Evolutionary conservation across 2,329 filamentous ascomycete species (phyloP).

Genomic region (Davidsoniella virescens): DNA sequence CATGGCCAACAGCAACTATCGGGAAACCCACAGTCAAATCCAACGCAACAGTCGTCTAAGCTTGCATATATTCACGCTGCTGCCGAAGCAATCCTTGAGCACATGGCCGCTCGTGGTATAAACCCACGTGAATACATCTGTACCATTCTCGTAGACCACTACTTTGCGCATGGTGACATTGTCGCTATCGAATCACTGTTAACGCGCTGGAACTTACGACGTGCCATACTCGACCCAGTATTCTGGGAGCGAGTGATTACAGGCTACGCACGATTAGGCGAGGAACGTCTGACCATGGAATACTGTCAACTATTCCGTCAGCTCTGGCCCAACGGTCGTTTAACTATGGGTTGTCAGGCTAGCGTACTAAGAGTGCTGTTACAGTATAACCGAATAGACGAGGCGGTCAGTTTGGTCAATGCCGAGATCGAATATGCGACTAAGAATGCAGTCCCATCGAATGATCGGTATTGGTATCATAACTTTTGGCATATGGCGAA

Average conservation of each 20-base stretch:
- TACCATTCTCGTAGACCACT: slow-evolving; percentile 55
- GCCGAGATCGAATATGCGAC: slow-evolving; percentile 16
- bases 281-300: slow-evolving; percentile 28
- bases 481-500: slow-evolving; percentile 33
- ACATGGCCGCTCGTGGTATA: slow-evolving; percentile 40
- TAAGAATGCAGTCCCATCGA: slow-evolving; percentile 14
- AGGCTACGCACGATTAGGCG: slow-evolving; percentile 42
- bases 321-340: slow-evolving; percentile 25
- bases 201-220: slow-evolving; percentile 31
- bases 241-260: slow-evolving; percentile 58
- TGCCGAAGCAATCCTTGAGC: slow-evolving; percentile 32
- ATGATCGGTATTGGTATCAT: slow-evolving; percentile 28
- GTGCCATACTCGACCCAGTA: slow-evolving; percentile 32
- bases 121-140: slow-evolving; percentile 49
- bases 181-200: slow-evolving; percentile 44
- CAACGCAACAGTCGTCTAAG: too few species aligned
- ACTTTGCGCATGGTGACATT: slow-evolving; percentile 42
- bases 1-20: too few species aligned
- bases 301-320: slow-evolving; percentile 29
- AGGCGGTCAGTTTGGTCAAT: slow-evolving; percentile 21
- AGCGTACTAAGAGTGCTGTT: slow-evolving; percentile 26
- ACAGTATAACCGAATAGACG: slow-evolving; percentile 15
- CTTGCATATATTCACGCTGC: slow-evolving; percentile 18
- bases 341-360: slow-evolving; percentile 26
- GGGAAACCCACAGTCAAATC: too few species aligned